A percentile compares a stretch with the other conserved stretches of the same genome.
These are phyloP conservation scores for Arthrobotrys iridis DNA, from an alignment of 2,329 filamentous ascomycete genomes.

Conservation along the genomic window DNA sequence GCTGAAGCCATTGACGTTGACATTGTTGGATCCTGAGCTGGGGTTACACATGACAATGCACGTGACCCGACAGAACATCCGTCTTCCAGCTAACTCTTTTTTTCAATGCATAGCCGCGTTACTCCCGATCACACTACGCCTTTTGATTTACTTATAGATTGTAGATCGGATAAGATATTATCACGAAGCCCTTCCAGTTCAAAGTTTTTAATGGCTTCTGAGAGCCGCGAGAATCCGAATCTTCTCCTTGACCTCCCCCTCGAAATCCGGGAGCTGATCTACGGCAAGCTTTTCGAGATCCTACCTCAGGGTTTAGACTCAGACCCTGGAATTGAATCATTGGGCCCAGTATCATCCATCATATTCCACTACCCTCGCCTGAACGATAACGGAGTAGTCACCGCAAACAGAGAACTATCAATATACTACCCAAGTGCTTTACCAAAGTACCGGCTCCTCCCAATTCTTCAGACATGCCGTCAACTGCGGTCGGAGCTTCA, in stretches of 20 bases:
- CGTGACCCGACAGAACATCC: too few relatives aligned
- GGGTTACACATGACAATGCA: too few relatives aligned
- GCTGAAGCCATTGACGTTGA: too few relatives aligned
- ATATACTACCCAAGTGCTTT: background rate
- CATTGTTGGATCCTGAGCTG: too few relatives aligned
- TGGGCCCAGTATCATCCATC: background rate
- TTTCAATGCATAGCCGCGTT: too few relatives aligned
- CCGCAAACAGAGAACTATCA: background rate
- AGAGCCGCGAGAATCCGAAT: too few relatives aligned
- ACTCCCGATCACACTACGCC: too few relatives aligned
- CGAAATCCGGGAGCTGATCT: constrained; percentile 31
- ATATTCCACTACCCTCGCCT: background rate
- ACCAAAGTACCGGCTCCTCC: constrained; percentile 9
- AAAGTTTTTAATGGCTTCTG: too few relatives aligned
- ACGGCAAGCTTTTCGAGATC: background rate
- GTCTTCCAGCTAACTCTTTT: too few relatives aligned
- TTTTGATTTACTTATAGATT: too few relatives aligned
- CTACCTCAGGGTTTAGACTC: background rate
- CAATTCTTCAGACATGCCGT: constrained; percentile 17
- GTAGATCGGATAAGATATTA: too few relatives aligned
- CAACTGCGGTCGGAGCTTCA: constrained; percentile 15
- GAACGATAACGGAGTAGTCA: background rate
- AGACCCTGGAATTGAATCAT: background rate
- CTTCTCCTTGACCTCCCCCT: constrained; percentile 8
- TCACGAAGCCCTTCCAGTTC: too few relatives aligned